These are phyloP conservation scores for Microcera coccophila DNA, from an alignment of 2,329 filamentous ascomycete species.

Conservation along the genomic window DNA sequence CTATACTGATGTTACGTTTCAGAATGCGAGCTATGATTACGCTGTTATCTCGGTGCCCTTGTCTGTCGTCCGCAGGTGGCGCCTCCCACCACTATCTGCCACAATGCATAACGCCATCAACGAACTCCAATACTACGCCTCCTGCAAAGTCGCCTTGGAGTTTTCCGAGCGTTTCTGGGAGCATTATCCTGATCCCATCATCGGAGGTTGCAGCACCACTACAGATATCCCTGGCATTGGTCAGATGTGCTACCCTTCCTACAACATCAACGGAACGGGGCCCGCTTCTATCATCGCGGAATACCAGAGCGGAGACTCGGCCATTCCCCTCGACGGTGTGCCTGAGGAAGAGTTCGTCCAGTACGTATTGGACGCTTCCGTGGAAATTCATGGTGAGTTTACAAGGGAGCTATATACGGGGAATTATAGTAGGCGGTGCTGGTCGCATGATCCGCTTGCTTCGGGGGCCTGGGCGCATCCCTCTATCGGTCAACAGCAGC, in stretches of 20 bases:
- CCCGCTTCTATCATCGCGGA: conserved; percentile 60
- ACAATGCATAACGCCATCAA: conserved; percentile 45
- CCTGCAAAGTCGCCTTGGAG: conserved; percentile 61
- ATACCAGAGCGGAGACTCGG: conserved; percentile 51
- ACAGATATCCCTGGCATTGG: conserved; percentile 60
- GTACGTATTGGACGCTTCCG: conserved; percentile 4
- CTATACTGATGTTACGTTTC: conserved; percentile 32
- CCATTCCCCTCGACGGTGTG: conserved; percentile 43
- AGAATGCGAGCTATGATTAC: conserved; percentile 59
- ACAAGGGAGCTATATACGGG: conserved; percentile 2
- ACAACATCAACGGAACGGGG: conserved; percentile 60
- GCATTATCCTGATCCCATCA: conserved; percentile 50
- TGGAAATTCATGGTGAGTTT: conserved; percentile 4
- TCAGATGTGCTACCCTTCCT: conserved; percentile 62
- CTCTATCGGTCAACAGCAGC: conserved; percentile 59
- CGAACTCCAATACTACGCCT: conserved; percentile 41
- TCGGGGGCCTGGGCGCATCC: conserved; percentile 55
- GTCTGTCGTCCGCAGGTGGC: conserved; percentile 59
- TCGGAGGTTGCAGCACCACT: conserved; percentile 56
- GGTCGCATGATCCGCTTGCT: conserved; percentile 1
- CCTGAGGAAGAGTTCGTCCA: conserved; percentile 49
- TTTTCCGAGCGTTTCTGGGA: conserved; percentile 64
- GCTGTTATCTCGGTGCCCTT: conserved; percentile 62
- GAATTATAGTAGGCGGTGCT: conserved; percentile 4
- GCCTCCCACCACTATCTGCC: conserved; percentile 40